These are phyloP conservation scores for Wallacemonas sp. DNA, from an alignment of 208 protist species.

Conservation along the genomic window DNA sequence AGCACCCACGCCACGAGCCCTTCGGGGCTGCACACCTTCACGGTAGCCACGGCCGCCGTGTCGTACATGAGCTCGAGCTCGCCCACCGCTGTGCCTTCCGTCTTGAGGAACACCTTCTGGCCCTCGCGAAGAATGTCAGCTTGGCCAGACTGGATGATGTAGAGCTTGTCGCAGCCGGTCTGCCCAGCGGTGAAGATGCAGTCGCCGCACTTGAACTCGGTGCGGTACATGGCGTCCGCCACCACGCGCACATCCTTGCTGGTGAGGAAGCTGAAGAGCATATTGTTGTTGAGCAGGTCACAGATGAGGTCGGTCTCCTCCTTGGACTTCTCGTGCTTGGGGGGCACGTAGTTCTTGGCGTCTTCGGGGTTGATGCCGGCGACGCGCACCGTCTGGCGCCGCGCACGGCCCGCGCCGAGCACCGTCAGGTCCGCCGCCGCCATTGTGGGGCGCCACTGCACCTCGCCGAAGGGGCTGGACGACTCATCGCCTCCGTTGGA, in stretches of 20 bases:
- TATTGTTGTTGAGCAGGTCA: conserved; percentile 77
- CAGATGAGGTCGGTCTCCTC: conserved; percentile 78
- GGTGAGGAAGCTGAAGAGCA: conserved; percentile 85
- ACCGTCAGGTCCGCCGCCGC: conserved; percentile 64
- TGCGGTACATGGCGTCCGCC: conserved; percentile 78
- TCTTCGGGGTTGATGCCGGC: conserved; percentile 81
- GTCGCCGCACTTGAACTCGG: conserved; percentile 72
- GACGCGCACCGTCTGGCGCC: conserved; percentile 79
- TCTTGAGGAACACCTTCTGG: conserved; percentile 88
- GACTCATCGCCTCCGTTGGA: not conserved
- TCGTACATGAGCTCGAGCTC: conserved; percentile 92
- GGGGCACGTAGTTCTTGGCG: conserved; percentile 76
- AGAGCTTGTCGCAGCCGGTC: conserved; percentile 77
- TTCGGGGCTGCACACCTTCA: conserved; percentile 70
- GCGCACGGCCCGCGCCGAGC: conserved; percentile 63
- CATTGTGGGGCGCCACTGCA: conserved; percentile 62
- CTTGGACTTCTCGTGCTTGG: conserved; percentile 71
- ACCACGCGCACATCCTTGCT: conserved; percentile 64
- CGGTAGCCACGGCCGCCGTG: conserved; percentile 80
- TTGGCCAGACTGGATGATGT: conserved; percentile 81
- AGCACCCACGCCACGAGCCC: conserved; percentile 81
- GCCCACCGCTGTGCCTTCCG: conserved; percentile 80
- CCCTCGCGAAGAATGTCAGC: conserved; percentile 89
- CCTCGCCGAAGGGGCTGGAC: conserved; percentile 65
- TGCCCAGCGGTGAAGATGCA: conserved; percentile 75